phyloP scores from a whole-genome alignment of 345 rosid species.

The Eucalyptus curtisii region DNA sequence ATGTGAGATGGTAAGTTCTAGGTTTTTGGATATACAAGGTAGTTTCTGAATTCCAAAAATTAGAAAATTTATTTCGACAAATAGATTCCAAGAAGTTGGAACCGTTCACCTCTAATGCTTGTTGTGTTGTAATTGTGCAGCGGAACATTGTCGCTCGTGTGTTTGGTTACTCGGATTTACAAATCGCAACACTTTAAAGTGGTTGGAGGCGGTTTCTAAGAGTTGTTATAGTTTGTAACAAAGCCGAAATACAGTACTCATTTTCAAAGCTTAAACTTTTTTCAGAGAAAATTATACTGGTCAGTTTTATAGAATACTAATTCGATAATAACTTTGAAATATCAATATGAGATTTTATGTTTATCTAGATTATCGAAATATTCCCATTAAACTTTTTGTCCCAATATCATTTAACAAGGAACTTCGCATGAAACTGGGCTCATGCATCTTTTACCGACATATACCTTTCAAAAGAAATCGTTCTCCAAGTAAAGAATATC shows the following conservation, averaged over 20 bases:
- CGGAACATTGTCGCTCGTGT: accelerated
- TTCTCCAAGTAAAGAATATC: not conserved
- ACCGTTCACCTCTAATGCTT: accelerated
- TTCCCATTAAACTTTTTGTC: not conserved
- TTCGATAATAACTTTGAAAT: not conserved
- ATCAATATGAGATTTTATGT: not conserved
- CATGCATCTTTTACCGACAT: not conserved
- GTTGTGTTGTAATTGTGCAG: not conserved
- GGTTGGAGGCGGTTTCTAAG: accelerated
- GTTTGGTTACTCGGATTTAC: not conserved
- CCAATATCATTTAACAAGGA: not conserved
- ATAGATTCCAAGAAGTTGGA: accelerated
- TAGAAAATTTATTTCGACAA: accelerated
- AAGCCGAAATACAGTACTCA: accelerated
- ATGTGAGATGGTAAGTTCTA: no score
- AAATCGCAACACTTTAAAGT: not conserved
- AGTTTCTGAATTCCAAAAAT: no score
- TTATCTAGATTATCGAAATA: accelerated
- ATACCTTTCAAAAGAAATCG: not conserved
- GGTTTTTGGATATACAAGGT: no score
- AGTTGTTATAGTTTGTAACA: not conserved
- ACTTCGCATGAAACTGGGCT: not conserved
- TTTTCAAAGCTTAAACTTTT: not conserved
- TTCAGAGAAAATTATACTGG: not conserved
- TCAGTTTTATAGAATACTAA: not conserved